Evolutionary conservation across 139 green algal genomes (phyloP).

Genomic region (Chlorella sp.): DNA sequence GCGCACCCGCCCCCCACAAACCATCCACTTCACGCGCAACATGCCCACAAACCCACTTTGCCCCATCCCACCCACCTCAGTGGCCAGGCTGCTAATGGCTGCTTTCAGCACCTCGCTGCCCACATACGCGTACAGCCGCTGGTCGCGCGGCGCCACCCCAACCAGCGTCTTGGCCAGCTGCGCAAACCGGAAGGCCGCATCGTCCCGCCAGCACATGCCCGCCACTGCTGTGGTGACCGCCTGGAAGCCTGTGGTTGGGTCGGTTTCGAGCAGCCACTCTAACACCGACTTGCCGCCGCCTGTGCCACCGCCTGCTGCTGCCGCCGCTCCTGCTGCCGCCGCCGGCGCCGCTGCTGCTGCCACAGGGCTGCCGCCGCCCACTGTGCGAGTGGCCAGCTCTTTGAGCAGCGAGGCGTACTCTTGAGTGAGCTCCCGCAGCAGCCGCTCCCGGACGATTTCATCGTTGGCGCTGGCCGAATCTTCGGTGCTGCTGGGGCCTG

Average conservation of each 20-base stretch:
- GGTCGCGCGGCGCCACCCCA: conserved; percentile 32
- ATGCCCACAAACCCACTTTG: no score
- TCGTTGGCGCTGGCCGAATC: conserved; percentile 50
- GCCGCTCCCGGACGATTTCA: conserved; percentile 70
- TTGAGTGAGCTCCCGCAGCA: conserved; percentile 75
- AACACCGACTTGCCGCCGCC: conserved; percentile 41
- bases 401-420: conserved; percentile 71
- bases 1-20: no score
- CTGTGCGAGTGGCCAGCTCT: conserved; percentile 28
- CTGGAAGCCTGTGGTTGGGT: conserved; percentile 54
- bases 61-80: conserved; percentile 30
- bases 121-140: conserved; percentile 50
- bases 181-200: conserved; percentile 57
- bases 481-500: conserved; percentile 29
- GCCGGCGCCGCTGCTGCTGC: background rate
- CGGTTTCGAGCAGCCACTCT: conserved; percentile 58
- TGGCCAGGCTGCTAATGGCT: conserved; percentile 54
- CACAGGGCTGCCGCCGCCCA: background rate
- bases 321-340: background rate
- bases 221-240: conserved; percentile 58
- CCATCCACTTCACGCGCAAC: no score
- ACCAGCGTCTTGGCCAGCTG: conserved; percentile 49
- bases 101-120: conserved; percentile 59
- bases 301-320: background rate
- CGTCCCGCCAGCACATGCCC: conserved; percentile 81